Base-by-base conservation (phyloP, 2,329 filamentous ascomycete genomes). In the Akanthomyces muscarius region DNA sequence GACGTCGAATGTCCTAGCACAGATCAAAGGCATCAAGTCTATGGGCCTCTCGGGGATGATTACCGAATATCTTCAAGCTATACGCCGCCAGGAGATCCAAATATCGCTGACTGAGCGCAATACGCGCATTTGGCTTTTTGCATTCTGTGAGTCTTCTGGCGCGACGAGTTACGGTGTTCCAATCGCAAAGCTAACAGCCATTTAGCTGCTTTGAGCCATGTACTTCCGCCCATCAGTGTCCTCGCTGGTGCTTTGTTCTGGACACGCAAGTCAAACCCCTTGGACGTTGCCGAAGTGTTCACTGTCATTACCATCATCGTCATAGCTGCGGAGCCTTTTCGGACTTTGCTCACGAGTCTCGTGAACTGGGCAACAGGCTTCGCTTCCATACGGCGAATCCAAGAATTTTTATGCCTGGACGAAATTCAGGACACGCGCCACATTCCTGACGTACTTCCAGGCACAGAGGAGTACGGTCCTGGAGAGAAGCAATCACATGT, bases 381-480 rank as follows among this genome's bases (percentile, higher is more conserved):
- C 16, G 58, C 58, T 10, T 54, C 47, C 18, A n/a, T 54, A 28
- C 25, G 50, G 7, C 58, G 50, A 5, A 54, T 61, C 18, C 58
- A 54, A 11, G 38, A 42, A 0, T 61, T 53, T 18, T 50, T 61
- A 3, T 53, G 25, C 16, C 18, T 61, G 6, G 50, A 61, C 1
- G 58, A 61, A 11, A 6, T 52, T 1, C 30, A 53, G 11, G 58
- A 61, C 13, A 16, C n/a, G n/a, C 42, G 55, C 6, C 10, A 10
- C 2, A 36, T 14, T 14, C n/a, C 28, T 7, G 23, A 48, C 1
- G 30, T 1, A 8, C 55, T n/a, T 6, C 2, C 2, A 3, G 44
- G 10, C 13, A 2, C 14, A n/a, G 14, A 30, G 7, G 16, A 33
- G 3, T 13, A 1, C 23, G 2, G 21, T 4, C 21, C 23, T 1